Base-by-base conservation (phyloP, 1,139 yeast species). In the Debaryomyces udenii region DNA sequence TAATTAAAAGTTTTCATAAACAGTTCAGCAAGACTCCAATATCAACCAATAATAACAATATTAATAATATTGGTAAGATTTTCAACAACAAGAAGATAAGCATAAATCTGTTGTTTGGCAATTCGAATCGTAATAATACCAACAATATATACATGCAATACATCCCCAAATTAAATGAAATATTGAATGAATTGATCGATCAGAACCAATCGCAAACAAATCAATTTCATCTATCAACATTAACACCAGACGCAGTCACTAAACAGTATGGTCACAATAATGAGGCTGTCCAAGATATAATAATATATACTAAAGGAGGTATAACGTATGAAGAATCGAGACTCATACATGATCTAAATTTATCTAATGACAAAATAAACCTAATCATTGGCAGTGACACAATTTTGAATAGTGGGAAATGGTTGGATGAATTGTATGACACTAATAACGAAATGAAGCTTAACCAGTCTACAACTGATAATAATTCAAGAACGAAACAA, bases 261-360 rank as follows among this genome's bases (percentile, higher is more conserved):
- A 52, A 52, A 17, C 73, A 66, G 41, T 68, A 66, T 44, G 73
- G 74, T 1, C 45, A 39, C 7, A 32, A 41, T 6, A 35, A 35
- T 15, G 53, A 68, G 43, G 61, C 72, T 37, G 76, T 87, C 1
- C 94, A 86, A 56, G 96, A 90, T 54, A 73, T 93, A 6, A 75
- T 93, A 10, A 76, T 93, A 2, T 93, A 86, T 59, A 70, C 91
- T 43, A 81, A 89, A 39, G 98, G 98, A 9, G 99, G 99, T 3
- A 85, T 80, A 2, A 93, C 98, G 0, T 90, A 81, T 57, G 98
- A 91, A 60, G 99, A 93, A 59, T 87, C 95, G 0, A 76, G 96
- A 42, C 65, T 90, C 34, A 82, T 90, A 3, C 80, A 87, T 43
- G 89, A 89, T 49, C 71, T 90, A 49, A 83, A 85, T 55, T 63